Conservation (phyloP, 768 basidiomycete species). For the Clitopilus hobsonii region DNA sequence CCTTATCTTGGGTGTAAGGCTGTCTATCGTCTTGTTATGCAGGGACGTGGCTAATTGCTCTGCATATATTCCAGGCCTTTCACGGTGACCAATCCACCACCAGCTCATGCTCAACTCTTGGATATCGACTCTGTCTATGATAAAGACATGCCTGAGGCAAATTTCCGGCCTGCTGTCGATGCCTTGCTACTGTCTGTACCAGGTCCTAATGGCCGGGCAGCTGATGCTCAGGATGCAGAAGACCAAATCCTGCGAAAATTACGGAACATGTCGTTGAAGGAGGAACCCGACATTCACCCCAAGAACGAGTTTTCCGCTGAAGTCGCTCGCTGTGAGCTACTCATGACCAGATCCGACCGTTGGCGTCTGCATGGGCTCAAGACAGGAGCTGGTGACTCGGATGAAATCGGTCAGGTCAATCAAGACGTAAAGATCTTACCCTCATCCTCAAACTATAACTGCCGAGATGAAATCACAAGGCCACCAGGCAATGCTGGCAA, state of each 20-base stretch:
- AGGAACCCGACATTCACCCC: neutral
- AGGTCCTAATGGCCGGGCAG: neutral
- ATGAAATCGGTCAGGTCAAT: constrained; percentile 4
- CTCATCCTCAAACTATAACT: no score
- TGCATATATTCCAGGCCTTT: constrained; percentile 37
- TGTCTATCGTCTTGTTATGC: neutral
- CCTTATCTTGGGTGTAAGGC: constrained; percentile 65
- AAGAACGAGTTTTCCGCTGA: constrained; percentile 7
- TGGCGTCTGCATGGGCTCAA: constrained; percentile 9
- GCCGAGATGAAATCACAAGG: no score
- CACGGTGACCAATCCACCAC: constrained; percentile 19
- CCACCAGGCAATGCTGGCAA: no score
- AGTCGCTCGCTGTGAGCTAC: constrained; percentile 22
- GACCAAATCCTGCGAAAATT: neutral
- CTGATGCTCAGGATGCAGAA: constrained; percentile 1
- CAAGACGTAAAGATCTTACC: neutral
- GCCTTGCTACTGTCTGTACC: neutral
- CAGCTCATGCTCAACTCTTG: constrained; percentile 10
- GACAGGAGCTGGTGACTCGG: neutral
- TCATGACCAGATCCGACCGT: constrained; percentile 40
- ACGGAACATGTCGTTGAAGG: neutral
- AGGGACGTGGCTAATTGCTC: neutral
- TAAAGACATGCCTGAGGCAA: constrained; percentile 3
- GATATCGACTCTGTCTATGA: constrained; percentile 15
- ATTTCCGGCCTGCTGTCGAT: neutral